A percentile compares a stretch with the other conserved stretches of the same genome.
Evolutionary conservation across 345 rosid species (phyloP).

Genomic region (Eucalyptus melliodora): DNA sequence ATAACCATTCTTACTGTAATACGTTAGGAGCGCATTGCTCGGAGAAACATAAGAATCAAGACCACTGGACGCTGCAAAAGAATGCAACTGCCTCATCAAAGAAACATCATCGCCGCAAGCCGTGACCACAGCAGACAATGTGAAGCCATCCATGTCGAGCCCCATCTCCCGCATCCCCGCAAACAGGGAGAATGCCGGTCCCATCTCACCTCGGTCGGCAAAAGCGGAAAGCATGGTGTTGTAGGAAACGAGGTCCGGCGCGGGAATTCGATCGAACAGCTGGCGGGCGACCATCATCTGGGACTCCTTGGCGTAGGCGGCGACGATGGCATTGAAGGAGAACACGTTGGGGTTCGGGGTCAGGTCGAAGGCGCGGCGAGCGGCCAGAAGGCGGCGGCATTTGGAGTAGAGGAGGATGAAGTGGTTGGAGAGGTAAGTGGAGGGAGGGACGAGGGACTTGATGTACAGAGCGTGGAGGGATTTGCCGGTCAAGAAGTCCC

Average conservation of each 20-base stretch:
- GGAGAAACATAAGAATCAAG: slow-evolving; percentile 59
- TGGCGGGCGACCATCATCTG: slow-evolving; percentile 29
- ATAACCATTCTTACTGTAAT: slow-evolving; percentile 51
- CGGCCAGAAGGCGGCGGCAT: slow-evolving; percentile 40
- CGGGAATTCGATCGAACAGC: slow-evolving; percentile 76
- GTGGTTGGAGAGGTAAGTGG: slow-evolving; percentile 81
- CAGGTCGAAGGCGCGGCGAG: slow-evolving; percentile 32
- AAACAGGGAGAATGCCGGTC: slow-evolving; percentile 34
- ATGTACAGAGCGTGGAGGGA: slow-evolving; percentile 60
- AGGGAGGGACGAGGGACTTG: slow-evolving; percentile 49
- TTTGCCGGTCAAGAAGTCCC: slow-evolving; percentile 52
- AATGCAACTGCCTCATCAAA: slow-evolving; percentile 58
- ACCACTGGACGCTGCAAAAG: slow-evolving; percentile 41
- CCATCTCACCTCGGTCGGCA: slow-evolving; percentile 40
- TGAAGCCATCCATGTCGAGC: slow-evolving; percentile 60
- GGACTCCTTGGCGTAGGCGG: slow-evolving; percentile 35
- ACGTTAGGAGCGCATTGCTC: slow-evolving; percentile 49
- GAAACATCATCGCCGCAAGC: slow-evolving; percentile 32
- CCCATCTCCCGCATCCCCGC: slow-evolving; percentile 37
- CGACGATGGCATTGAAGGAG: slow-evolving; percentile 64
- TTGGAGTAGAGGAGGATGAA: slow-evolving; percentile 84
- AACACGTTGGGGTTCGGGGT: slow-evolving; percentile 47
- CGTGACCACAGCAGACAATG: slow-evolving; percentile 59
- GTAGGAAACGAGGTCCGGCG: slow-evolving; percentile 68
- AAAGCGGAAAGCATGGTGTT: slow-evolving; percentile 72